phyloP scores from a whole-genome alignment of 805 yeast species.

The Cyberlindnera samutprakarnensis region DNA sequence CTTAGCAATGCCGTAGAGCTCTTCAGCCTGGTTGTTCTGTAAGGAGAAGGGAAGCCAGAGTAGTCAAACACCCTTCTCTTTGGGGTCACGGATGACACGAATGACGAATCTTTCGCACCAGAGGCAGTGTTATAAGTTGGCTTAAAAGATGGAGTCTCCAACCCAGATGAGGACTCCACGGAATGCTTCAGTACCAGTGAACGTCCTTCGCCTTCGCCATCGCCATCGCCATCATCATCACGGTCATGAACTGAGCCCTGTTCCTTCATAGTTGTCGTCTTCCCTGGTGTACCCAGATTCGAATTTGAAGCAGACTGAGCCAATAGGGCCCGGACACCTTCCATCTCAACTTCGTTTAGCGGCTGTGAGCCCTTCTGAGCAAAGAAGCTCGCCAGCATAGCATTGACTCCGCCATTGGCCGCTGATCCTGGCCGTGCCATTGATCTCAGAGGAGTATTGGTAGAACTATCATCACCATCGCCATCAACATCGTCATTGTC shows the following conservation, averaged over 20 bases:
- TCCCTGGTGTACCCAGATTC: background rate
- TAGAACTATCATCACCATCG: background rate
- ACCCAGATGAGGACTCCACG: slow-evolving; percentile 1
- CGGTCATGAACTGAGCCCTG: background rate
- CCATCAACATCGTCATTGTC: background rate
- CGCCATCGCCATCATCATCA: slow-evolving; percentile 6
- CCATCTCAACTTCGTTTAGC: slow-evolving; percentile 65
- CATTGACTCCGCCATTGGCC: slow-evolving; percentile 37
- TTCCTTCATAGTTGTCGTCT: no score
- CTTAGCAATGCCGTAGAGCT: slow-evolving; percentile 9
- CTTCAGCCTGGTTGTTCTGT: slow-evolving; percentile 26
- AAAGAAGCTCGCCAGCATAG: slow-evolving; percentile 61
- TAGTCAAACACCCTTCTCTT: slow-evolving; percentile 29
- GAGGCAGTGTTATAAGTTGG: slow-evolving; percentile 24
- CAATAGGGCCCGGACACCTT: slow-evolving; percentile 66
- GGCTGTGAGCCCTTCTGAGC: slow-evolving; percentile 70
- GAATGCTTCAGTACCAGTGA: slow-evolving; percentile 7
- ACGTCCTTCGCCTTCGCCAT: slow-evolving; percentile 2
- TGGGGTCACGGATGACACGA: slow-evolving; percentile 17
- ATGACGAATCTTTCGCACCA: slow-evolving; percentile 4
- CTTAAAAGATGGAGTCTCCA: slow-evolving; percentile 26
- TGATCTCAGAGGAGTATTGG: background rate
- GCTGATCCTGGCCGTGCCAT: slow-evolving; percentile 1
- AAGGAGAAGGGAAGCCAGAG: slow-evolving; percentile 31
- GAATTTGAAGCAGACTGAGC: slow-evolving; percentile 27